These are phyloP conservation scores for Crassisporium funariophilum DNA, from an alignment of 768 basidiomycete species.

Conservation along the genomic window DNA sequence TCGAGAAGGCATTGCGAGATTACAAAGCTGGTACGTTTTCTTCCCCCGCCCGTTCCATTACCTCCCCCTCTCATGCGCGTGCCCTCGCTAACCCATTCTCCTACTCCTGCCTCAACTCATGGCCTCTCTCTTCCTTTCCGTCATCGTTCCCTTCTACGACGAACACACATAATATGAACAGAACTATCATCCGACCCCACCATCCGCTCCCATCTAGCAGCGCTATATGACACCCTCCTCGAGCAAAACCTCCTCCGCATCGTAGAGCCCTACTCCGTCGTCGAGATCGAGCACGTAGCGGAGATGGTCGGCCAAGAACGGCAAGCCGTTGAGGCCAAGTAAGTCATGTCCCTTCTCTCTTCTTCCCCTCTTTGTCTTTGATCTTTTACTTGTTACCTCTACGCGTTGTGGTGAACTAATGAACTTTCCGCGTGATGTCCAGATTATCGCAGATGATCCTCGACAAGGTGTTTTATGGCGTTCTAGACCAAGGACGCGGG, in stretches of 20 bases:
- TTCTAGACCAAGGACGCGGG: conserved; percentile 94
- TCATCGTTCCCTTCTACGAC: neutral
- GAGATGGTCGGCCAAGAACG: conserved; percentile 84
- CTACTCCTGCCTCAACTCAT: no score
- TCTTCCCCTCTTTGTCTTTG: conserved; percentile 1
- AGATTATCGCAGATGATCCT: conserved; percentile 98
- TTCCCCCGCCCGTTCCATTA: no score
- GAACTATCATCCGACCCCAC: conserved; percentile 95
- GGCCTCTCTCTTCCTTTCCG: neutral
- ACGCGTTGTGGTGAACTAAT: no score
- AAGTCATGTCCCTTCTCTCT: conserved; percentile 24
- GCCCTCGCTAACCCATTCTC: no score
- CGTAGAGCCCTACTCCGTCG: conserved; percentile 92
- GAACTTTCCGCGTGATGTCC: neutral
- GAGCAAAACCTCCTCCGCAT: conserved; percentile 95
- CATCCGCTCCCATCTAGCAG: conserved; percentile 91
- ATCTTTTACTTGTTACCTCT: neutral
- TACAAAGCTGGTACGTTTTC: conserved; percentile 68
- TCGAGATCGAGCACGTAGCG: conserved; percentile 91
- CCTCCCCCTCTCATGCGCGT: no score
- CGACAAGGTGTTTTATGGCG: conserved; percentile 91
- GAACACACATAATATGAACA: conserved; percentile 27
- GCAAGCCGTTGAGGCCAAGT: conserved; percentile 92
- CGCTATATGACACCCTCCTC: conserved; percentile 93
- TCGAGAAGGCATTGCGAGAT: conserved; percentile 84